Evolutionary conservation across 176 grass and related monocot species (phyloP).

Genomic region (Lolium rigidum): DNA sequence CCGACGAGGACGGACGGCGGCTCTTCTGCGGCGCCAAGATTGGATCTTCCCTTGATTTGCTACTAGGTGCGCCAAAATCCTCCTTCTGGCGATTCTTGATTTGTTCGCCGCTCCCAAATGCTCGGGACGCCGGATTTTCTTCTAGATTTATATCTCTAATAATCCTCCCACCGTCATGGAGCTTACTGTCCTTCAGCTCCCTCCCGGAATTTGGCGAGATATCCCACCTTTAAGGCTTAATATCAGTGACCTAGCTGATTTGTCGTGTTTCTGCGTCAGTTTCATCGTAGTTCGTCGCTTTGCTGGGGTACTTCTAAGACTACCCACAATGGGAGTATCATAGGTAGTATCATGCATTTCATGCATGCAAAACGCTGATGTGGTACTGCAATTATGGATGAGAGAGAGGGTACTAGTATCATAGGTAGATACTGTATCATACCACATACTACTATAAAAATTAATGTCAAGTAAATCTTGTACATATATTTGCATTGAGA

Average conservation of each 20-base stretch:
- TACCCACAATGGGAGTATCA: no score
- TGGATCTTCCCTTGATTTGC: neutral
- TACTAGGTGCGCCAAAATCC: neutral
- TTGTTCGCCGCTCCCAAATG: conserved; percentile 6
- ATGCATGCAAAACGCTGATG: no score
- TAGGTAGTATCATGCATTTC: no score
- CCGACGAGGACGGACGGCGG: conserved; percentile 3
- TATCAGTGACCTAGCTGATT: neutral
- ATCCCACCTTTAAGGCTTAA: neutral
- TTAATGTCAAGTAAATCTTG: no score
- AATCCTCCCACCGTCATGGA: conserved; percentile 27
- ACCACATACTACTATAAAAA: no score
- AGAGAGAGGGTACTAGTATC: no score
- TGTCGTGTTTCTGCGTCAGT: no score
- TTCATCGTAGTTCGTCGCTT: neutral
- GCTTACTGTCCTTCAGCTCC: neutral
- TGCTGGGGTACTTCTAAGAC: neutral
- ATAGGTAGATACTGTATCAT: no score
- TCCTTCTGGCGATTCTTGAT: neutral
- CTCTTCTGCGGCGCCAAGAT: neutral
- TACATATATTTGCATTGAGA: no score
- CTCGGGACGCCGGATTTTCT: neutral
- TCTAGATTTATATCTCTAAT: neutral
- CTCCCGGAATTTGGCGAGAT: neutral
- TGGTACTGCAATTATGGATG: no score